Conservation (phyloP, 306 rosid genomes). For the Casuarina glauca region DNA sequence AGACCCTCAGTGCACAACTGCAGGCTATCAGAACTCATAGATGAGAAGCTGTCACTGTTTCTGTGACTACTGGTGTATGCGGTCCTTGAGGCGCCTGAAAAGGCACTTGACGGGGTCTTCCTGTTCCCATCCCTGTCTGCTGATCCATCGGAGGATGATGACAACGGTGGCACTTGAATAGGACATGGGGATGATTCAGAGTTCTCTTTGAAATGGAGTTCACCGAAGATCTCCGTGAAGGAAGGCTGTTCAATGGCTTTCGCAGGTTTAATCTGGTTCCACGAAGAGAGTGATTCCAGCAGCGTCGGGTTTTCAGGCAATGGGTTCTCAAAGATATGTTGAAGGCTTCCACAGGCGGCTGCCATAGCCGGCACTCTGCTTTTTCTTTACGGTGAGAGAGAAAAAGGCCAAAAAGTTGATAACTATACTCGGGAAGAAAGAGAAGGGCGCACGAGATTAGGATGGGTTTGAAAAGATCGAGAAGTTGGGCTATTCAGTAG, state of each 20-base stretch:
- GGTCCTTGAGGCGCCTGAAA: conserved; percentile 17
- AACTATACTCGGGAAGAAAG: conserved; percentile 25
- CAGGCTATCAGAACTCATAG: conserved; percentile 65
- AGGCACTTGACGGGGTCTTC: conserved; percentile 24
- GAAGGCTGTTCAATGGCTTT: conserved; percentile 39
- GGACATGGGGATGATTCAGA: conserved; percentile 13
- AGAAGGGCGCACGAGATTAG: conserved; percentile 45
- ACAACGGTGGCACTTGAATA: conserved; percentile 13
- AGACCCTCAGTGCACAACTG: conserved; percentile 96
- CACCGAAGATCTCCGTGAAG: conserved; percentile 82
- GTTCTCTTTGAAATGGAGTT: conserved; percentile 72
- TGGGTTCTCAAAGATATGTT: conserved; percentile 68
- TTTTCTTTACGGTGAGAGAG: background rate
- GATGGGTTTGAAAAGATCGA: conserved; percentile 41
- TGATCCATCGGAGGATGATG: conserved; percentile 28
- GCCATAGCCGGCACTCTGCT: conserved; percentile 48
- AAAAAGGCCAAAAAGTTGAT: background rate
- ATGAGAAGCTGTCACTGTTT: conserved; percentile 62
- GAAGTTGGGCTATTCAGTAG: conserved; percentile 39
- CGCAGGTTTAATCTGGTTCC: conserved; percentile 57
- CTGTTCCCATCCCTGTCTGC: conserved; percentile 9
- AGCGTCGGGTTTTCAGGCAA: conserved; percentile 55
- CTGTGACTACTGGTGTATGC: conserved; percentile 35
- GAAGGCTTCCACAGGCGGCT: conserved; percentile 75
- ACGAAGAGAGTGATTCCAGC: conserved; percentile 56